Conservation (phyloP, 1,139 yeast genomes). For the Ogataea hybrid region DNA sequence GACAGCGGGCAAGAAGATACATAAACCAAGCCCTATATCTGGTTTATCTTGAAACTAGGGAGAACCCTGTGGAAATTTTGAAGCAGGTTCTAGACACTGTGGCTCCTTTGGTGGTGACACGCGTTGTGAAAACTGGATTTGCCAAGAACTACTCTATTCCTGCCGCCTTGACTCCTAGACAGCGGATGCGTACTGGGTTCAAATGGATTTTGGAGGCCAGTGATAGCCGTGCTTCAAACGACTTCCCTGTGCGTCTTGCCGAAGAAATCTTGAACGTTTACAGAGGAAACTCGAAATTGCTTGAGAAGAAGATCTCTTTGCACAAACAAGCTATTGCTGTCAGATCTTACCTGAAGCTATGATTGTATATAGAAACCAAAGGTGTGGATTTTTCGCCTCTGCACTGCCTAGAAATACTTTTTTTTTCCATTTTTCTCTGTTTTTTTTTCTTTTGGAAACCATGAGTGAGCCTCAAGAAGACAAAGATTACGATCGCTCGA, state of each 20-base stretch:
- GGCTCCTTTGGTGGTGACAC: slow-evolving; percentile 82
- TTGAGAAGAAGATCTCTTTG: slow-evolving; percentile 77
- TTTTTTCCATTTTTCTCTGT: not conserved
- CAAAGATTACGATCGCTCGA: slow-evolving; percentile 19
- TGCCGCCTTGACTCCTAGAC: slow-evolving; percentile 76
- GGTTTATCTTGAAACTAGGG: slow-evolving; percentile 66
- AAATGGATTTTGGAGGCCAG: slow-evolving; percentile 88
- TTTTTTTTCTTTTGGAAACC: not conserved
- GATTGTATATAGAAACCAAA: slow-evolving; percentile 10
- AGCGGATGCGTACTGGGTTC: slow-evolving; percentile 84
- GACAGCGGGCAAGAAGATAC: slow-evolving; percentile 72
- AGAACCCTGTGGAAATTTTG: slow-evolving; percentile 75
- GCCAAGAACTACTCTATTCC: slow-evolving; percentile 85
- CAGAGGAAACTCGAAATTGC: slow-evolving; percentile 79
- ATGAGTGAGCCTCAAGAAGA: slow-evolving; percentile 1
- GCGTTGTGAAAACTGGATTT: slow-evolving; percentile 77
- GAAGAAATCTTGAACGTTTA: slow-evolving; percentile 82
- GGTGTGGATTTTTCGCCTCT: not conserved
- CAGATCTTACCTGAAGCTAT: slow-evolving; percentile 52
- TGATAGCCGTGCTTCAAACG: slow-evolving; percentile 72
- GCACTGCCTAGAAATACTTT: slow-evolving; percentile 4
- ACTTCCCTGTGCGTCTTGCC: slow-evolving; percentile 82
- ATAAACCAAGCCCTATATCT: slow-evolving; percentile 79
- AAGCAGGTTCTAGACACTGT: slow-evolving; percentile 73
- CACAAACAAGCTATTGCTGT: slow-evolving; percentile 84